These are phyloP conservation scores for Mycena floridula DNA, from an alignment of 768 basidiomycete genomes.

Conservation along the genomic window DNA sequence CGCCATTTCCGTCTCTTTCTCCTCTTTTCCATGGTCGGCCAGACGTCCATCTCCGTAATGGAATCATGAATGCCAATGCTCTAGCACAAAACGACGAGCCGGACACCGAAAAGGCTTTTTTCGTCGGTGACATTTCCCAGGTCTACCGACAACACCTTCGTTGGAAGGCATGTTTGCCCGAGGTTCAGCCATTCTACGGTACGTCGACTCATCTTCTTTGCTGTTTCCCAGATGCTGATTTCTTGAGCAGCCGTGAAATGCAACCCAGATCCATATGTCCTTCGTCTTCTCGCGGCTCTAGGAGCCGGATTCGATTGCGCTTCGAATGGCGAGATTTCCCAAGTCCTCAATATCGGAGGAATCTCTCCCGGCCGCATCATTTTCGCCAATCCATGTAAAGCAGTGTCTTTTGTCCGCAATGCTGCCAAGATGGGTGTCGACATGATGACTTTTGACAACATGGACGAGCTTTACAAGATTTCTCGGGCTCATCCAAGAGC, in stretches of 20 bases:
- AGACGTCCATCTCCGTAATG: conserved; percentile 67
- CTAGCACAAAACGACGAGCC: conserved; percentile 45
- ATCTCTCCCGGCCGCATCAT: conserved; percentile 81
- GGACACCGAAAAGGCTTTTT: conserved; percentile 92
- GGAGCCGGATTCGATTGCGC: conserved; percentile 98
- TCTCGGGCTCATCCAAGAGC: conserved; percentile 74
- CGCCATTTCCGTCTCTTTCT: conserved; percentile 61
- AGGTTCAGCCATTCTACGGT: conserved; percentile 95
- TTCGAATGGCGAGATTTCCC: conserved; percentile 86
- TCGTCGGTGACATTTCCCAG: conserved; percentile 88
- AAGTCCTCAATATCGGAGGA: conserved; percentile 68
- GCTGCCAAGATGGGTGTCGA: conserved; percentile 77
- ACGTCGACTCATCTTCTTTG: conserved; percentile 24
- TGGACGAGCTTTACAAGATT: conserved; percentile 93
- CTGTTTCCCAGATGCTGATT: conserved; percentile 16
- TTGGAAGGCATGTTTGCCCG: conserved; percentile 73
- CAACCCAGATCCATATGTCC: conserved; percentile 94
- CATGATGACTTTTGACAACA: conserved; percentile 98
- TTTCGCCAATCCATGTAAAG: conserved; percentile 99
- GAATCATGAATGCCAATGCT: conserved; percentile 61
- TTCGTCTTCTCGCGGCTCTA: conserved; percentile 83
- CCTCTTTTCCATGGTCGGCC: conserved; percentile 64
- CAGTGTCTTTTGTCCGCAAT: conserved; percentile 84
- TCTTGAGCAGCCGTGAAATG: conserved; percentile 93
- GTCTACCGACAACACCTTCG: conserved; percentile 82